Evolutionary conservation across 768 basidiomycete species (phyloP), one percentile per base, ranked within the genome.

Genomic region (Phaeotremella fagi): DNA sequence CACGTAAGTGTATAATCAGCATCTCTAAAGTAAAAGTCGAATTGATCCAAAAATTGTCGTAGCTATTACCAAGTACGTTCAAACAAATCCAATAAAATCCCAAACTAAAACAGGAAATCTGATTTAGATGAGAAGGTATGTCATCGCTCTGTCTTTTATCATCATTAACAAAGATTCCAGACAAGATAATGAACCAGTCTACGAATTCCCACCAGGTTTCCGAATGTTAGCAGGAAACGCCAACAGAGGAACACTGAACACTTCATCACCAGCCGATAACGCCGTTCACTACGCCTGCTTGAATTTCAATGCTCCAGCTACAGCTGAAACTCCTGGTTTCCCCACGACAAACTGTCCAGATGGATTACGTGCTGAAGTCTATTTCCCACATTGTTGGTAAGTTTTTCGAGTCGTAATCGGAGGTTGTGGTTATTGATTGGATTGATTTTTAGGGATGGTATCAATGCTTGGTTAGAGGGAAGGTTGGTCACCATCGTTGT

Each of bases 161-260:
- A n/a, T n/a, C n/a, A n/a, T n/a, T n/a, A n/a, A n/a, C n/a, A n/a
- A n/a, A n/a, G 36, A 33, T 31, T 47, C 22, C 33, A 60, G 41
- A 29, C 27, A 25, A 52, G 25, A 33, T 20, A 50, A 53, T 33
- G 65, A 61, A 26, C 29, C 48, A 6, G 48, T 68, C 23, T 53
- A 57, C 24, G 63, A 61, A 22, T 68, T 68, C 51, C 66, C 66
- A 1, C 46, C 50, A 26, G 66, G 64, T 4, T 66, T 68, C 47
- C 31, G 61, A 28, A 64, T 68, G 64, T 3, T 64, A 6, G 64
- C 66, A 5, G 69, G 69, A 4, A 46, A 64, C 42, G 53, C 64
- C 3, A 38, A 44, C 4, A 7, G 57, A 23, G 55, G 44, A 4
- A 61, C 57, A 4, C 46, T 50, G 20, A 49, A 64, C 45, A 42